Evolutionary conservation across 169 alveolate genomes (phyloP).

Genomic region (Babesia bovis): DNA sequence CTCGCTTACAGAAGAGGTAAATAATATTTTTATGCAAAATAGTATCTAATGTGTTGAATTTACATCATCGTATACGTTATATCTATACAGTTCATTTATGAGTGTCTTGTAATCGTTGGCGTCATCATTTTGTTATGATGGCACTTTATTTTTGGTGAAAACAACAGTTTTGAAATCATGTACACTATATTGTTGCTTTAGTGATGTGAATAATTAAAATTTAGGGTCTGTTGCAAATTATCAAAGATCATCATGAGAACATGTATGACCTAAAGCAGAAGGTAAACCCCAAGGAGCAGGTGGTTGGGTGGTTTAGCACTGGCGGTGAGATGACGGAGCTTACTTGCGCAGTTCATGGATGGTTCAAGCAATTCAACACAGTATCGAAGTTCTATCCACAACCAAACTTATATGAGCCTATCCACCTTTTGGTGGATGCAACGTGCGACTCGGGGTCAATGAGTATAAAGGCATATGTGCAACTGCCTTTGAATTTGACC

Average conservation of each 20-base stretch:
- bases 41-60: too few relatives aligned
- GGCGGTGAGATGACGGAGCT: slow-evolving; percentile 87
- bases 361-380: slow-evolving; percentile 86
- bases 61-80: neutral
- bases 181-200: too few relatives aligned
- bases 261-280: slow-evolving; percentile 88
- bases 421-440: slow-evolving; percentile 88
- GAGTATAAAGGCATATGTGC: slow-evolving; percentile 82
- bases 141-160: too few relatives aligned
- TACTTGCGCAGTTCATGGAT: slow-evolving; percentile 90
- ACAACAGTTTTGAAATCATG: too few relatives aligned
- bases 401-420: slow-evolving; percentile 87
- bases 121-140: neutral
- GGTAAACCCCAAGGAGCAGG: slow-evolving; percentile 85
- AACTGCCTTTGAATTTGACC: slow-evolving; percentile 78
- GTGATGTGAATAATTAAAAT: too few relatives aligned
- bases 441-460: slow-evolving; percentile 83
- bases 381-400: slow-evolving; percentile 87
- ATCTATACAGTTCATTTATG: too few relatives aligned
- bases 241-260: slow-evolving; percentile 88
- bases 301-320: slow-evolving; percentile 90
- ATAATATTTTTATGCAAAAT: neutral
- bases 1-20: slow-evolving; percentile 86
- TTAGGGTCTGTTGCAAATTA: slow-evolving; percentile 88
- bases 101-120: neutral